Conservation (phyloP, 164 flowering plant genomes). For the Berberis vulgaris region DNA sequence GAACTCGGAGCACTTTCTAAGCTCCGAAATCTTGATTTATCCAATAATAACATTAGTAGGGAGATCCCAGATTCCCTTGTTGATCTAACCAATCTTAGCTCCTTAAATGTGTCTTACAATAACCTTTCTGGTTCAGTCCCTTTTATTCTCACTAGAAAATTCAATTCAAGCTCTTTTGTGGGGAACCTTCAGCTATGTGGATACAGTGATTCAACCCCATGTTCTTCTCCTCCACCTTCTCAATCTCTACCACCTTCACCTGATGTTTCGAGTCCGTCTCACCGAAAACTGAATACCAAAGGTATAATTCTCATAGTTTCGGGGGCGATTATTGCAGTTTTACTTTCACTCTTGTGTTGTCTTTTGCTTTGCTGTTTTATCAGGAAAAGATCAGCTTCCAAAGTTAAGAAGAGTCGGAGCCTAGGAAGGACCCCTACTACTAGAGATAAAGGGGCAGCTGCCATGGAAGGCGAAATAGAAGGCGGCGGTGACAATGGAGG, state of each 20-base stretch:
- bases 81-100: constrained; percentile 38
- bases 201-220: constrained; percentile 44
- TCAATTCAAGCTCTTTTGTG: constrained; percentile 73
- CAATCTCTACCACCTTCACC: constrained; percentile 21
- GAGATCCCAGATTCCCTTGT: constrained; percentile 55
- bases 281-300: constrained; percentile 42
- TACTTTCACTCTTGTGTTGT: constrained; percentile 47
- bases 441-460: constrained; percentile 30
- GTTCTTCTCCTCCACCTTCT: constrained; percentile 47
- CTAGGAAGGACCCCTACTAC: constrained; percentile 16
- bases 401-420: constrained; percentile 21
- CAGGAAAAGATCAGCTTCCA: constrained; percentile 37
- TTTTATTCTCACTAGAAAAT: constrained; percentile 37
- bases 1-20: constrained; percentile 38
- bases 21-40: constrained; percentile 54
- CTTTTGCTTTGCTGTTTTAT: constrained; percentile 59
- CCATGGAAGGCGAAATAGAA: constrained; percentile 33
- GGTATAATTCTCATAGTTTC: constrained; percentile 71
- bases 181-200: constrained; percentile 91
- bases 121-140: constrained; percentile 85
- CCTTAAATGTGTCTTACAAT: constrained; percentile 82
- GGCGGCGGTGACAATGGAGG: constrained; percentile 74
- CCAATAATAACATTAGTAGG: constrained; percentile 50
- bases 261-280: constrained; percentile 9
- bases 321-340: constrained; percentile 47